phyloP scores from a whole-genome alignment of 345 rosid species.

The Chamaenerion angustifolium region DNA sequence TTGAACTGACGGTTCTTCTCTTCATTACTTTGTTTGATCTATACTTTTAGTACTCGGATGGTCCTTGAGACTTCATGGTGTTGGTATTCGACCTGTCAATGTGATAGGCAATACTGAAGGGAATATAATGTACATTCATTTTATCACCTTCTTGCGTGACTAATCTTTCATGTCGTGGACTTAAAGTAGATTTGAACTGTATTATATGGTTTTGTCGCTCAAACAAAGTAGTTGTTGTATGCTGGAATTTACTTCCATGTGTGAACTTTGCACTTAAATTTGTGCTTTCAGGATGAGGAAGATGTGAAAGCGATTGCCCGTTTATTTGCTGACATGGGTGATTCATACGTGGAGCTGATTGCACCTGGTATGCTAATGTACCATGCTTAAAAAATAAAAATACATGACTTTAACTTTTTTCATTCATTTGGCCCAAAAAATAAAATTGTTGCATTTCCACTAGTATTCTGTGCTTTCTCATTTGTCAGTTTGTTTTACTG shows the following conservation, averaged over 20 bases:
- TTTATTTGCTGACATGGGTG: constrained; percentile 94
- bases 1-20: not conserved
- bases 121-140: no score
- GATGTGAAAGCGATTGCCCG: constrained; percentile 96
- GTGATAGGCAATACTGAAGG: no score
- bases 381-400: constrained; percentile 1
- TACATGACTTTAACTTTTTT: not conserved
- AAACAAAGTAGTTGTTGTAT: no score
- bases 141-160: no score
- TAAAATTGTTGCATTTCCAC: not conserved
- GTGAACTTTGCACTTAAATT: not conserved
- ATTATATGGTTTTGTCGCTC: no score
- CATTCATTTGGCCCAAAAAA: not conserved
- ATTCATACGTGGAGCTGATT: constrained; percentile 88
- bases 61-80: no score
- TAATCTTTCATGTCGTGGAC: no score
- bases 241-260: not conserved
- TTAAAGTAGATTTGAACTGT: no score
- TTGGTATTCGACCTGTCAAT: no score
- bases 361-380: constrained; percentile 52
- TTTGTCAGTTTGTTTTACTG: not conserved
- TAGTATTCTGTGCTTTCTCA: not conserved
- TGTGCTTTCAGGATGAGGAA: constrained; percentile 73
- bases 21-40: not conserved
- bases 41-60: no score